Conservation (phyloP, 2,329 filamentous ascomycete genomes). For the Dichotomopilus funicola region DNA sequence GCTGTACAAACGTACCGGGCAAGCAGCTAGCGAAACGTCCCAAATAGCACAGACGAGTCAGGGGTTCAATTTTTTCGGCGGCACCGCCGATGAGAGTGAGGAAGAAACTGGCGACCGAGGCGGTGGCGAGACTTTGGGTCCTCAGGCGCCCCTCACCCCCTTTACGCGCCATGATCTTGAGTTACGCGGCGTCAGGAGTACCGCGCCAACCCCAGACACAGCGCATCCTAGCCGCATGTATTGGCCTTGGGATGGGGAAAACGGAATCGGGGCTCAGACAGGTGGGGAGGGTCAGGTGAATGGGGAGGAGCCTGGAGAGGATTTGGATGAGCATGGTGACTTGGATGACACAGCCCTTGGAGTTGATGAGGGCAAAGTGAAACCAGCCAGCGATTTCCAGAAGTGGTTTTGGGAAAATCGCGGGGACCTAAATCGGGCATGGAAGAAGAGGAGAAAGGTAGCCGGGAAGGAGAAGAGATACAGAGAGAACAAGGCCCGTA, state of each 20-base stretch:
- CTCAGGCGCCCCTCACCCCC: conserved; percentile 65
- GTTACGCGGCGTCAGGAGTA: conserved; percentile 69
- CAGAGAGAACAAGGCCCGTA: conserved; percentile 54
- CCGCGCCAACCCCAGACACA: conserved; percentile 91
- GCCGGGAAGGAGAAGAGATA: conserved; percentile 62
- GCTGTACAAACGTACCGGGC: conserved; percentile 70
- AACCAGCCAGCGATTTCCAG: conserved; percentile 49
- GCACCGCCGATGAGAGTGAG: conserved; percentile 33
- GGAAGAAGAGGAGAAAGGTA: conserved; percentile 58
- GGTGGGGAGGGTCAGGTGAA: conserved; percentile 33
- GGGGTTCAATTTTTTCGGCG: conserved; percentile 73
- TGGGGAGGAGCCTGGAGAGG: conserved; percentile 27
- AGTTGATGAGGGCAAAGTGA: conserved; percentile 16
- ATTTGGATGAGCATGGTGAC: conserved; percentile 22
- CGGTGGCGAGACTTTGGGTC: conserved; percentile 33
- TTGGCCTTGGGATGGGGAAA: conserved; percentile 47
- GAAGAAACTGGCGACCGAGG: conserved; percentile 38
- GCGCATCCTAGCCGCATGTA: conserved; percentile 65
- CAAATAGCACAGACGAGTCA: conserved; percentile 40
- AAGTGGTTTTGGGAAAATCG: conserved; percentile 64
- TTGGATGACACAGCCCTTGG: conserved; percentile 16
- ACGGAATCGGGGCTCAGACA: conserved; percentile 40
- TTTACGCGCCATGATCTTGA: conserved; percentile 75
- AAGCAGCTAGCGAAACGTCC: conserved; percentile 31
- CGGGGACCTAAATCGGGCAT: conserved; percentile 57